These are phyloP conservation scores for Rutstroemia sp. DNA, from an alignment of 2,329 filamentous ascomycete species.

Conservation along the genomic window DNA sequence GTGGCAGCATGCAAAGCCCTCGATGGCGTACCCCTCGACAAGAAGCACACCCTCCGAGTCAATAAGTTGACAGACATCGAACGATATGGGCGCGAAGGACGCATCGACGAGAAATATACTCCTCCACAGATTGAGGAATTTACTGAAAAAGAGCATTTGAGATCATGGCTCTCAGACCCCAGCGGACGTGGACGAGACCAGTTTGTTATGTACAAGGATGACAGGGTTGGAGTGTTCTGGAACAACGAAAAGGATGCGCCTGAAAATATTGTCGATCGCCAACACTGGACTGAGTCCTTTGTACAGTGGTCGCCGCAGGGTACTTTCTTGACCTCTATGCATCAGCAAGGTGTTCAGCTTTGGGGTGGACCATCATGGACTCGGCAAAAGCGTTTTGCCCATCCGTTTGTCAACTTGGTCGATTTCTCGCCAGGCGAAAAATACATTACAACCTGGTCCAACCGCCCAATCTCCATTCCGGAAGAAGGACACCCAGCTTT, in stretches of 20 bases:
- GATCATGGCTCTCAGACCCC: conserved; percentile 85
- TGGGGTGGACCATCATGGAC: conserved; percentile 91
- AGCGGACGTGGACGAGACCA: conserved; percentile 79
- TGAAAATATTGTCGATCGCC: conserved; percentile 82
- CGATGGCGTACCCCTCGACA: conserved; percentile 82
- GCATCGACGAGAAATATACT: conserved; percentile 85
- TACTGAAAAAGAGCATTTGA: conserved; percentile 84
- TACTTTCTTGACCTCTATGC: conserved; percentile 89
- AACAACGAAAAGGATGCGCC: conserved; percentile 92
- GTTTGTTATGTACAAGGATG: conserved; percentile 88
- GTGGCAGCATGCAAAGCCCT: conserved; percentile 83
- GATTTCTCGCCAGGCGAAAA: conserved; percentile 92
- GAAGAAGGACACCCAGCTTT: conserved; percentile 80
- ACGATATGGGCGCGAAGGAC: conserved; percentile 87
- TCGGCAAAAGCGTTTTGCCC: conserved; percentile 85
- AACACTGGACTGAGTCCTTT: conserved; percentile 97
- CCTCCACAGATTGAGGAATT: conserved; percentile 78
- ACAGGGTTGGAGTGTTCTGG: conserved; percentile 93
- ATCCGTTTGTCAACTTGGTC: conserved; percentile 91
- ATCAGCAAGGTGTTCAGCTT: conserved; percentile 92
- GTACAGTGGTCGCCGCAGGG: conserved; percentile 96
- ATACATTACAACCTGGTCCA: conserved; percentile 95
- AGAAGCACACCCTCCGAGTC: conserved; percentile 89
- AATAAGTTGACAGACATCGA: conserved; percentile 99
- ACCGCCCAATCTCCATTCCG: conserved; percentile 84